phyloP scores from a whole-genome alignment of 257 asterid species.

The Fraxinus excelsior region DNA sequence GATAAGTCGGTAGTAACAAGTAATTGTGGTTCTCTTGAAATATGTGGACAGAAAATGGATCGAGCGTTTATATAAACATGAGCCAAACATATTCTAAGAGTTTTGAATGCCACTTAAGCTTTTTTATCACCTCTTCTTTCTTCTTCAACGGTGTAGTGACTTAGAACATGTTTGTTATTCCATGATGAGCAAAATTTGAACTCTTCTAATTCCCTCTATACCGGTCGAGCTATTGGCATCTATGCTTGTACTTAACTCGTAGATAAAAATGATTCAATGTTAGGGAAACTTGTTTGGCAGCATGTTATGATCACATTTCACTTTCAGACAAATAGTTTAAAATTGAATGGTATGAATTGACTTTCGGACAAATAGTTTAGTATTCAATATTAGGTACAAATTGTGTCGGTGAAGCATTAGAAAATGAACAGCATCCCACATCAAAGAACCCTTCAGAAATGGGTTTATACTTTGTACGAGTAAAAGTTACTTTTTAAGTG shows the following conservation, averaged over 20 bases:
- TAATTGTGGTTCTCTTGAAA: too few species aligned
- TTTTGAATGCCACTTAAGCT: background rate
- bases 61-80: too few species aligned
- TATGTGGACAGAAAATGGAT: too few species aligned
- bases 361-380: background rate
- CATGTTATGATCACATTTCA: background rate
- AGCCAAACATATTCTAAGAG: too few species aligned
- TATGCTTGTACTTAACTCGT: background rate
- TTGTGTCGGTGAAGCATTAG: conserved; percentile 1
- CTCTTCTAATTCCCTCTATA: too few species aligned
- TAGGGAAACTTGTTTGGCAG: background rate
- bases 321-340: background rate
- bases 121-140: background rate
- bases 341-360: background rate
- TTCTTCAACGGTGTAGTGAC: too few species aligned
- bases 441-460: background rate
- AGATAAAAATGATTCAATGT: background rate
- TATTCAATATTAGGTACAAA: background rate
- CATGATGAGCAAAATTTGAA: too few species aligned
- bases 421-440: background rate
- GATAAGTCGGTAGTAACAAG: too few species aligned
- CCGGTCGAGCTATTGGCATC: background rate
- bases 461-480: too few species aligned
- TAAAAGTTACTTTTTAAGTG: background rate
- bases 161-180: background rate